Percentiles rank a stretch among this genome's conserved stretches.
Evolutionary conservation across 176 grass and related monocot species (phyloP).

Genomic region (Musa acuminata): DNA sequence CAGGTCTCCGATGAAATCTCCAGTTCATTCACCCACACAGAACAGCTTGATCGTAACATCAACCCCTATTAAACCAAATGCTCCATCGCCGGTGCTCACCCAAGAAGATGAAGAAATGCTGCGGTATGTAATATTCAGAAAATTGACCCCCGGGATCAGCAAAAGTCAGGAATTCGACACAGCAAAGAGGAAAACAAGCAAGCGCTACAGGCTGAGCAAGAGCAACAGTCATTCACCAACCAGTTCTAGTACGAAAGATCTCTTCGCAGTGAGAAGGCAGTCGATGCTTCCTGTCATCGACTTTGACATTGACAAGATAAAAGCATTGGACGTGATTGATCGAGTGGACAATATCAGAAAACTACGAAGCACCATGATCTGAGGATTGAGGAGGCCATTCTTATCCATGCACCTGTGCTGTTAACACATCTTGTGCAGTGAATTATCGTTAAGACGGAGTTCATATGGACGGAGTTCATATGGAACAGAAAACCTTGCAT

Average conservation of each 20-base stretch:
- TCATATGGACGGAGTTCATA: no score
- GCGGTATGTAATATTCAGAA: constrained; percentile 61
- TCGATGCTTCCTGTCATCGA: constrained; percentile 71
- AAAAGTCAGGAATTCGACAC: constrained; percentile 94
- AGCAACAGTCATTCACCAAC: constrained; percentile 83
- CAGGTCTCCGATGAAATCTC: constrained; percentile 90
- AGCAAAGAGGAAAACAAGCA: constrained; percentile 34
- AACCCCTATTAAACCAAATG: constrained; percentile 23
- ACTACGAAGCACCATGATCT: constrained; percentile 21
- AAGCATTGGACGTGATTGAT: constrained; percentile 88
- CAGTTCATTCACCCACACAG: constrained; percentile 51
- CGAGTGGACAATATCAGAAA: constrained; percentile 56
- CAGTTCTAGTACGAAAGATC: constrained; percentile 38
- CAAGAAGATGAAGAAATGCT: constrained; percentile 90
- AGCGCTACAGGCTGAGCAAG: constrained; percentile 73
- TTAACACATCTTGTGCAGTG: background rate
- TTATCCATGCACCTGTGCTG: no score
- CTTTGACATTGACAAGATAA: constrained; percentile 67
- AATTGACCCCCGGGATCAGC: constrained; percentile 77
- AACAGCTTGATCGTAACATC: constrained; percentile 28
- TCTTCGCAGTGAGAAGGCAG: constrained; percentile 38
- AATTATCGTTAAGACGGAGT: background rate
- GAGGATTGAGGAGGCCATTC: background rate
- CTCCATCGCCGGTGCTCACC: constrained; percentile 47
- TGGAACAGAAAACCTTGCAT: background rate